phyloP scores from a whole-genome alignment of 352 stramenopile genomes.

The Peronospora destructor region DNA sequence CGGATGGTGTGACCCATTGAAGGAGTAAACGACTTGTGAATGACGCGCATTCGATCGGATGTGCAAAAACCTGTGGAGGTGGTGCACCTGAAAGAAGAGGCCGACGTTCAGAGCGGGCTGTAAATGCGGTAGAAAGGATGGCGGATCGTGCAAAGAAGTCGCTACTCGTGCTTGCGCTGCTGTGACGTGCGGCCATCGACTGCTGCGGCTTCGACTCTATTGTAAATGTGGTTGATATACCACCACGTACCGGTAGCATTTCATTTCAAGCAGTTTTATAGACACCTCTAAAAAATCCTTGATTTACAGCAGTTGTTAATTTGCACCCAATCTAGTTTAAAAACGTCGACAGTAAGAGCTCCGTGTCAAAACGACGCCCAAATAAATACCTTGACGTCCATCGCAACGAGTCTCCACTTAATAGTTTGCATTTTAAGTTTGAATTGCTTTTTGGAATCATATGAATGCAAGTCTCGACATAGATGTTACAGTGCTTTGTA shows the following conservation, averaged over 20 bases:
- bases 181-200: neutral
- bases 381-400: neutral
- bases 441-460: no score
- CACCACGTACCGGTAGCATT: no score
- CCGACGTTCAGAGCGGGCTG: slow-evolving; percentile 15
- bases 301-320: no score
- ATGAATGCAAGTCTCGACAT: no score
- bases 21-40: slow-evolving; percentile 37
- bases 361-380: neutral
- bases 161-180: slow-evolving; percentile 12
- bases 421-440: no score
- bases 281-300: no score
- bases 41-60: slow-evolving; percentile 40
- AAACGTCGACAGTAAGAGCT: no score
- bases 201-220: no score
- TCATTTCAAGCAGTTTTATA: no score
- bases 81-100: slow-evolving; percentile 32
- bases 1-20: slow-evolving; percentile 40
- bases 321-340: no score
- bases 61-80: slow-evolving; percentile 28
- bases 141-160: slow-evolving; percentile 12
- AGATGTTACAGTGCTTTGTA: slow-evolving; percentile 6
- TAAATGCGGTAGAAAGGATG: slow-evolving; percentile 10
- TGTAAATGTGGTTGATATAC: no score
- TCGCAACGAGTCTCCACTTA: neutral